These are phyloP conservation scores for Sporothrix sp. DNA, from an alignment of 2,329 filamentous ascomycete genomes.

Conservation along the genomic window DNA sequence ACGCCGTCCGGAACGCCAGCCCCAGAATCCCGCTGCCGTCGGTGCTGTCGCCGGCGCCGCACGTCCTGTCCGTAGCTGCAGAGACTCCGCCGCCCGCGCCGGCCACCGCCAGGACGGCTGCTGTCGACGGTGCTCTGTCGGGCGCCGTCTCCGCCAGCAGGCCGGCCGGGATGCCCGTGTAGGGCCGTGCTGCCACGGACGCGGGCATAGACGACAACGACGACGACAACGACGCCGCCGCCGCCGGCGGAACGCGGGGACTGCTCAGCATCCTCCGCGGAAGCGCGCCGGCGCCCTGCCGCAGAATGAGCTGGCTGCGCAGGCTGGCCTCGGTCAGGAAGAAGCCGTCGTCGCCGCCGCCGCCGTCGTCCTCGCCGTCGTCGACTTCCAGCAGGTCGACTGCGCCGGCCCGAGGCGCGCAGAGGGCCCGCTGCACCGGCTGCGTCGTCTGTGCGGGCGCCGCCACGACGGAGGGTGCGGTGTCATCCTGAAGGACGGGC, in stretches of 20 bases:
- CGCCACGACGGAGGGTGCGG: too few species aligned
- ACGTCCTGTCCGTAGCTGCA: not conserved
- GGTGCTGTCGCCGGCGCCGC: not conserved
- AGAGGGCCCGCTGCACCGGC: too few species aligned
- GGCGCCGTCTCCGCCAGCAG: too few species aligned
- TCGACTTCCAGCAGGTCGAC: constrained; percentile 4
- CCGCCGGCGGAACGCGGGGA: not conserved
- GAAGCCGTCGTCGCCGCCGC: not conserved
- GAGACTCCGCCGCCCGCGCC: too few species aligned
- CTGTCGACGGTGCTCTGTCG: not conserved
- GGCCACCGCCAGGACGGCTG: too few species aligned
- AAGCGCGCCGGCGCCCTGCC: too few species aligned
- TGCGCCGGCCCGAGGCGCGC: too few species aligned
- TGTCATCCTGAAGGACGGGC: too few species aligned
- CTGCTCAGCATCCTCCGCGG: not conserved
- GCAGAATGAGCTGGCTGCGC: not conserved
- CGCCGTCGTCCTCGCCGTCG: not conserved
- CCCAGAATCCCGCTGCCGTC: constrained; percentile 7
- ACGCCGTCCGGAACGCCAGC: constrained; percentile 18
- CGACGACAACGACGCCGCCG: not conserved
- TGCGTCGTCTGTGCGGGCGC: too few species aligned
- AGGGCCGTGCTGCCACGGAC: too few species aligned
- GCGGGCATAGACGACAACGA: too few species aligned
- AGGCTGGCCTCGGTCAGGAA: not conserved
- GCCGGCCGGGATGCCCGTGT: too few species aligned